phyloP scores from a whole-genome alignment of 208 protist genomes.

The Trypanosoma melophagium region DNA sequence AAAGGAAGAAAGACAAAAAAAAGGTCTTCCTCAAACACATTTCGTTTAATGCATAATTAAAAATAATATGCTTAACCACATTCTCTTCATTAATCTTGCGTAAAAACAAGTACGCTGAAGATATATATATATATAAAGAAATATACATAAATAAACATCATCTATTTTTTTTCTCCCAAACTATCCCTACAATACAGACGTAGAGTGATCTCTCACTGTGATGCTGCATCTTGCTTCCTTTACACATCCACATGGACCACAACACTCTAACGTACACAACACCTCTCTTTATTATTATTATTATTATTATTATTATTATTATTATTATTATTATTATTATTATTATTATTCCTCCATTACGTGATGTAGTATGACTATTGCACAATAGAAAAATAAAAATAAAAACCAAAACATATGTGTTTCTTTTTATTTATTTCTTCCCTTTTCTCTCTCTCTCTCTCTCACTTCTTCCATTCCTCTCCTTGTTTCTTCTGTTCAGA shows the following conservation, averaged over 20 bases:
- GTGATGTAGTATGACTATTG: neutral
- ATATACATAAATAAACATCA: too few relatives aligned
- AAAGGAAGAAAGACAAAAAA: conserved; percentile 1
- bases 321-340: neutral
- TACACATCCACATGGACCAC: too few relatives aligned
- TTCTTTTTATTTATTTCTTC: neutral
- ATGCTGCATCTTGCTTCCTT: too few relatives aligned
- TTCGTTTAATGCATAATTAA: too few relatives aligned
- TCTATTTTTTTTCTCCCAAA: too few relatives aligned
- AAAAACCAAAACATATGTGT: neutral
- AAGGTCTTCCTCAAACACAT: neutral
- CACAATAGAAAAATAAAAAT: neutral
- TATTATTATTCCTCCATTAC: neutral
- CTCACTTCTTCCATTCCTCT: neutral
- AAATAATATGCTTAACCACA: too few relatives aligned
- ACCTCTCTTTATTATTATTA: neutral
- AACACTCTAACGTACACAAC: too few relatives aligned
- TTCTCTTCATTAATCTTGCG: too few relatives aligned
- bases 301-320: neutral
- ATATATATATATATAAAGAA: too few relatives aligned
- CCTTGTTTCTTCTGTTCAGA: neutral
- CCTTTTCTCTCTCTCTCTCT: neutral
- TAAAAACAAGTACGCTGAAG: too few relatives aligned
- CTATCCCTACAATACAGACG: too few relatives aligned
- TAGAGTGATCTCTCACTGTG: too few relatives aligned